A percentile compares a stretch with the other conserved stretches of the same genome.
Evolutionary conservation across 768 basidiomycete genomes (phyloP).

Genomic region (Psilocybe cyanescens): DNA sequence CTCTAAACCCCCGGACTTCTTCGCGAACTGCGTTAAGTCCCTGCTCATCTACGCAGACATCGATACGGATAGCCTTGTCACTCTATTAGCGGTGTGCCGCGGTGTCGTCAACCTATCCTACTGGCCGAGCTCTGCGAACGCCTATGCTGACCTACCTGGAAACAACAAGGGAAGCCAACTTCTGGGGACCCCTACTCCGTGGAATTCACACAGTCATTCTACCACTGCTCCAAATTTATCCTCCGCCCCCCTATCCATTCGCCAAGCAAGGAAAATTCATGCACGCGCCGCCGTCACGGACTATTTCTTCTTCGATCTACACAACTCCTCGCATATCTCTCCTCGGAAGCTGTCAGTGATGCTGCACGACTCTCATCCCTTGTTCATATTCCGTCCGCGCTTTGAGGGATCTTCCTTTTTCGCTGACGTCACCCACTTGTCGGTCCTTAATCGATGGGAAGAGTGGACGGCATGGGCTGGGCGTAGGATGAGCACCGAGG

Average conservation of each 20-base stretch:
- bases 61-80: conserved; percentile 30
- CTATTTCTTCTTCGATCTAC: conserved; percentile 18
- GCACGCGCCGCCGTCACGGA: conserved; percentile 7
- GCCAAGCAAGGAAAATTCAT: neutral
- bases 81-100: conserved; percentile 37
- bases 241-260: neutral
- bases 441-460: conserved; percentile 44
- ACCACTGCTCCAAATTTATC: neutral
- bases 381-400: conserved; percentile 15
- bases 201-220: neutral
- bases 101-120: conserved; percentile 39
- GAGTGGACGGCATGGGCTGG: conserved; percentile 44
- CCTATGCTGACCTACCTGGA: neutral
- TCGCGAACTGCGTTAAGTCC: conserved; percentile 38
- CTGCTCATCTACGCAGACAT: conserved; percentile 40
- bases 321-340: conserved; percentile 27
- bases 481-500: conserved; percentile 19
- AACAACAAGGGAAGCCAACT: neutral
- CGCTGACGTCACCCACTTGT: conserved; percentile 39
- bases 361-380: conserved; percentile 25
- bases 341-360: conserved; percentile 36
- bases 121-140: conserved; percentile 28
- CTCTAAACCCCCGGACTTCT: conserved; percentile 35
- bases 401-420: conserved; percentile 37
- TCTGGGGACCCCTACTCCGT: neutral